Conservation (phyloP, 2,329 filamentous ascomycete genomes). For the Verticillium albo-atrum region DNA sequence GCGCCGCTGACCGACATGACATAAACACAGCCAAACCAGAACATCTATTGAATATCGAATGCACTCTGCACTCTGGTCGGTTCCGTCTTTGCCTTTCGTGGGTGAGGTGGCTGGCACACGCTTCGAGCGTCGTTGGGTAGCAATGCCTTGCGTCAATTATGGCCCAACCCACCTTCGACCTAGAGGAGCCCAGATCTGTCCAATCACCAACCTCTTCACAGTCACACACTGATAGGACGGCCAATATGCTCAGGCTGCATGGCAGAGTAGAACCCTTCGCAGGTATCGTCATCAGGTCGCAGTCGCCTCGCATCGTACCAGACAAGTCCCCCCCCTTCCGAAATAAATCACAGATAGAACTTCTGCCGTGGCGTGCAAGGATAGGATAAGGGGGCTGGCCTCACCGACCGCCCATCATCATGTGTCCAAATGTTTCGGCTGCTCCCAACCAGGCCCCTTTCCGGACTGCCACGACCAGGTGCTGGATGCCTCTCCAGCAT, state of each 20-base stretch:
- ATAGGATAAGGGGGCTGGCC: neutral
- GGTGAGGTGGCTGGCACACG: slow-evolving; percentile 9
- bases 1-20: neutral
- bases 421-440: neutral
- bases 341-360: neutral
- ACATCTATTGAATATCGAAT: neutral
- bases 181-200: slow-evolving; percentile 5
- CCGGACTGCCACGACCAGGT: neutral
- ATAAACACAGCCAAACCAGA: neutral
- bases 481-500: neutral
- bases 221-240: slow-evolving; percentile 1
- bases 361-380: neutral
- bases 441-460: neutral
- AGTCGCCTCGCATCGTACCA: neutral
- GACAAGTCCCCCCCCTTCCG: neutral
- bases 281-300: neutral
- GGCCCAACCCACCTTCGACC: slow-evolving; percentile 23
- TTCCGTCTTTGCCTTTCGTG: neutral
- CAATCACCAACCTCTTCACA: slow-evolving; percentile 9
- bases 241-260: neutral
- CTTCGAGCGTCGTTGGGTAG: slow-evolving; percentile 26
- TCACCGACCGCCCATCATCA: neutral
- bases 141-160: slow-evolving; percentile 31
- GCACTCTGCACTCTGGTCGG: neutral
- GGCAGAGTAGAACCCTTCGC: neutral